These are phyloP conservation scores for Malassezia yamatoensis DNA, from an alignment of 1,284 basidiomycete species.

Conservation along the genomic window DNA sequence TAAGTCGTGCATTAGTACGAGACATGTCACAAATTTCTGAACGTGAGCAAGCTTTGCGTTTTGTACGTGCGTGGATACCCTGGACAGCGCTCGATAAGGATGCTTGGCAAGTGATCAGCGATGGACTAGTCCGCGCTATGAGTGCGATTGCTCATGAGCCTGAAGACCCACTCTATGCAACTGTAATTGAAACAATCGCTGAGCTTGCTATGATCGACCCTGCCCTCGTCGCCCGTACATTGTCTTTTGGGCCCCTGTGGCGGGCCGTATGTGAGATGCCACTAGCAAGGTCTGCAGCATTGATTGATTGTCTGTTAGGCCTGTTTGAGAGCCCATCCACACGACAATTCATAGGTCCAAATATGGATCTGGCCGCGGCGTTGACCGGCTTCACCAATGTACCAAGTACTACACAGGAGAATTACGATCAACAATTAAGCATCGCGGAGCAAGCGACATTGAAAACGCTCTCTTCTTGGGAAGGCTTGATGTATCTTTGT, in stretches of 20 bases:
- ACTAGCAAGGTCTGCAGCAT: slow-evolving; percentile 67
- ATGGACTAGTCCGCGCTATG: slow-evolving; percentile 58
- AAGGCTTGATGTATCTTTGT: slow-evolving; percentile 86
- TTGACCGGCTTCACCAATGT: slow-evolving; percentile 19
- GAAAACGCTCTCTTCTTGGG: slow-evolving; percentile 75
- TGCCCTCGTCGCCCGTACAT: slow-evolving; percentile 67
- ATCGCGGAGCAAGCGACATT: slow-evolving; percentile 68
- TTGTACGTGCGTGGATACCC: slow-evolving; percentile 73
- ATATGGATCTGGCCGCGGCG: slow-evolving; percentile 59
- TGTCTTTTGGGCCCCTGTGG: slow-evolving; percentile 76
- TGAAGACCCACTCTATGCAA: slow-evolving; percentile 75
- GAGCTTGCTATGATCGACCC: slow-evolving; percentile 85
- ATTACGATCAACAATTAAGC: slow-evolving; percentile 63
- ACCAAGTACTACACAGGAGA: slow-evolving; percentile 48
- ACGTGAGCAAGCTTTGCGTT: slow-evolving; percentile 86
- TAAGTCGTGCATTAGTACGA: slow-evolving; percentile 1
- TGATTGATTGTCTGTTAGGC: slow-evolving; percentile 73
- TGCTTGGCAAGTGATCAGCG: slow-evolving; percentile 13
- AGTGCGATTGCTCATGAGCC: slow-evolving; percentile 84
- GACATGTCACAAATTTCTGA: slow-evolving; percentile 51
- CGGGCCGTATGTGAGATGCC: slow-evolving; percentile 80
- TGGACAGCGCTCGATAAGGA: slow-evolving; percentile 10
- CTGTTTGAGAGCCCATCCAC: slow-evolving; percentile 77
- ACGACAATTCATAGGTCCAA: slow-evolving; percentile 66
- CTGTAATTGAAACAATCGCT: slow-evolving; percentile 77